Conservation (phyloP, 805 yeast genomes). For the Schwanniomyces sp. region DNA sequence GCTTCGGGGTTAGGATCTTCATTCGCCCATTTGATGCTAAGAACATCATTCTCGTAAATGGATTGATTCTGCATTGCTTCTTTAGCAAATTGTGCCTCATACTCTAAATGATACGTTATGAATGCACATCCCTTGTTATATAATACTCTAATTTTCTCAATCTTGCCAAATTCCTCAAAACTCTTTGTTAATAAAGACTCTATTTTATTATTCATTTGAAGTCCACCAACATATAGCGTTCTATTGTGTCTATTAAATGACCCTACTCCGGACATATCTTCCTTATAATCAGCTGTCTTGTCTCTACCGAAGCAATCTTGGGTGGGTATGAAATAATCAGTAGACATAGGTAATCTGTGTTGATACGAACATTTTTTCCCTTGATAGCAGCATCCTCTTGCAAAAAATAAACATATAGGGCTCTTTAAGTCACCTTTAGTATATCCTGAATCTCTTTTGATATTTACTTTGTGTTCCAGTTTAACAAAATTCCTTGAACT, state of each 20-base stretch:
- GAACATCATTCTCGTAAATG: constrained; percentile 57
- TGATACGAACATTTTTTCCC: constrained; percentile 76
- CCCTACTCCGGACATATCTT: constrained; percentile 95
- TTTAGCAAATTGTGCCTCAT: constrained; percentile 89
- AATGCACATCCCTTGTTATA: constrained; percentile 72
- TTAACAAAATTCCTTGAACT: constrained; percentile 46
- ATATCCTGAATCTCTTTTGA: constrained; percentile 67
- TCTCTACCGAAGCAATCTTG: constrained; percentile 93
- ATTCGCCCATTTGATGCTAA: constrained; percentile 83
- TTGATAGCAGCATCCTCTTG: constrained; percentile 81
- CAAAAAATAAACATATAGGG: constrained; percentile 78
- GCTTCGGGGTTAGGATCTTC: constrained; percentile 82
- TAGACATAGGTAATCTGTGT: constrained; percentile 69
- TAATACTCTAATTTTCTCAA: constrained; percentile 65
- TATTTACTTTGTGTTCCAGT: constrained; percentile 59
- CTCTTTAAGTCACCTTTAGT: constrained; percentile 62
- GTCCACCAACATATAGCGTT: constrained; percentile 75
- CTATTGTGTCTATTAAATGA: constrained; percentile 67
- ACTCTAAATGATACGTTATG: constrained; percentile 65
- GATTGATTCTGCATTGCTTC: constrained; percentile 92
- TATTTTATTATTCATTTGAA: constrained; percentile 35
- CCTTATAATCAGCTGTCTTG: constrained; percentile 75
- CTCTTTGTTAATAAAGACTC: constrained; percentile 38
- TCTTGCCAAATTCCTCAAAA: constrained; percentile 75
- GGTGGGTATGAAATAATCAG: constrained; percentile 60